These are phyloP conservation scores for Colletotrichum cordylinicola DNA, from an alignment of 2,329 filamentous ascomycete species.

Conservation along the genomic window DNA sequence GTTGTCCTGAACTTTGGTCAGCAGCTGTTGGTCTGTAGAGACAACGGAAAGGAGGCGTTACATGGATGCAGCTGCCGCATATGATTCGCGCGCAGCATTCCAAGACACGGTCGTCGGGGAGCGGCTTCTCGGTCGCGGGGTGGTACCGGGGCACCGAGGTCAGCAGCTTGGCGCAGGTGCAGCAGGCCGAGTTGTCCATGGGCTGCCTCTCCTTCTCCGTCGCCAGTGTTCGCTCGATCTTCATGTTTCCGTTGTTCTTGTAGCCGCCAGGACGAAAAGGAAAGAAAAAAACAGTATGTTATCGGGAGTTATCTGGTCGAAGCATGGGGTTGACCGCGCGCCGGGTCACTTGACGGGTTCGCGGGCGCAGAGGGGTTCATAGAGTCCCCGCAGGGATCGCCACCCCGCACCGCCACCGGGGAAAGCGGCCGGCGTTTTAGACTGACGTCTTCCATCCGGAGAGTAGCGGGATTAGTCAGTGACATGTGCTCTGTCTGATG, in stretches of 20 bases:
- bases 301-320: neutral
- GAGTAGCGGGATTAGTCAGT: neutral
- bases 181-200: conserved; percentile 57
- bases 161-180: conserved; percentile 72
- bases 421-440: neutral
- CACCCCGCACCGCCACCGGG: conserved; percentile 9
- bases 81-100: conserved; percentile 75
- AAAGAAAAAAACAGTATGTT: neutral
- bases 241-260: neutral
- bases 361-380: neutral
- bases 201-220: neutral
- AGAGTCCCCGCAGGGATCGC: conserved; percentile 1
- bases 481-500: neutral
- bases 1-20: conserved; percentile 55
- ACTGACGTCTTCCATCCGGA: conserved; percentile 6
- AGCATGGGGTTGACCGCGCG: neutral
- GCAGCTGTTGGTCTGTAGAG: neutral
- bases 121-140: conserved; percentile 64
- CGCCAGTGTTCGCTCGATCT: neutral
- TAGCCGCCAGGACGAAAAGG: neutral
- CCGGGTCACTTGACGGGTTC: neutral
- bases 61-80: conserved; percentile 73
- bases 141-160: conserved; percentile 56
- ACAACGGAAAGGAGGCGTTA: conserved; percentile 36
- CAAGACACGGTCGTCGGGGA: conserved; percentile 64